These are phyloP conservation scores for Colletotrichum lentis DNA, from an alignment of 2,329 filamentous ascomycete genomes.

Conservation along the genomic window DNA sequence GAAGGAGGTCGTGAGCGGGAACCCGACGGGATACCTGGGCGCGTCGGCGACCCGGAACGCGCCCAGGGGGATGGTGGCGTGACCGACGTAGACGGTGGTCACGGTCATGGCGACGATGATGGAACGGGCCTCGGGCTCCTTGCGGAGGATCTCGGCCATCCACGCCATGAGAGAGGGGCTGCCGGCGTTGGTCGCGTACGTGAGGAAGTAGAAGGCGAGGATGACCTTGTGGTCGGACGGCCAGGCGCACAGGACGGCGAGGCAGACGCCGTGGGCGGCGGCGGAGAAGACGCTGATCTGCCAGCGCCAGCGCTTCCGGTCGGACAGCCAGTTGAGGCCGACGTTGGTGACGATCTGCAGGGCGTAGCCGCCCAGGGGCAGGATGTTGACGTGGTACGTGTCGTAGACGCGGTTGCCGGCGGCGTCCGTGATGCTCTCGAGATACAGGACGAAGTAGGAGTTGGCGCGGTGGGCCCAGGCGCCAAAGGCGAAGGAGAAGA, in stretches of 20 bases:
- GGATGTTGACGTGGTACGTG: constrained; percentile 46
- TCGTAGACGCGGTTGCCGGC: constrained; percentile 43
- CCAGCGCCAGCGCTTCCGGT: constrained; percentile 52
- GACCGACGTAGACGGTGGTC: constrained; percentile 51
- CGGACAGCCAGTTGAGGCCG: constrained; percentile 48
- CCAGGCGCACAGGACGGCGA: constrained; percentile 48
- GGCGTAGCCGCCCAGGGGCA: constrained; percentile 45
- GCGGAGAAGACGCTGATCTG: constrained; percentile 48
- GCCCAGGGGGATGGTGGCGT: constrained; percentile 50
- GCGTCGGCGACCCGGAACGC: constrained; percentile 49
- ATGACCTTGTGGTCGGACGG: constrained; percentile 46
- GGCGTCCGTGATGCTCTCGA: constrained; percentile 42
- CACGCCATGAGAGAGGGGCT: constrained; percentile 49
- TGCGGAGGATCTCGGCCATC: constrained; percentile 48
- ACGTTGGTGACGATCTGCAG: constrained; percentile 49
- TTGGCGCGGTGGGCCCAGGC: constrained; percentile 47
- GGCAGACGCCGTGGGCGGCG: constrained; percentile 44
- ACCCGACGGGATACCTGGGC: constrained; percentile 49
- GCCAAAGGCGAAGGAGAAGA: constrained; percentile 44
- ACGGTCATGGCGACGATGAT: constrained; percentile 50
- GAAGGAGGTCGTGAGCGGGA: constrained; percentile 48
- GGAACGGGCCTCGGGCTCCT: constrained; percentile 49
- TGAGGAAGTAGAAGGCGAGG: constrained; percentile 50
- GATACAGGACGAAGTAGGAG: constrained; percentile 49
- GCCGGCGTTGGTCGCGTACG: constrained; percentile 48